Conservation (phyloP, 495 filamentous ascomycete genomes). For the Aspergillus mulundensis region DNA sequence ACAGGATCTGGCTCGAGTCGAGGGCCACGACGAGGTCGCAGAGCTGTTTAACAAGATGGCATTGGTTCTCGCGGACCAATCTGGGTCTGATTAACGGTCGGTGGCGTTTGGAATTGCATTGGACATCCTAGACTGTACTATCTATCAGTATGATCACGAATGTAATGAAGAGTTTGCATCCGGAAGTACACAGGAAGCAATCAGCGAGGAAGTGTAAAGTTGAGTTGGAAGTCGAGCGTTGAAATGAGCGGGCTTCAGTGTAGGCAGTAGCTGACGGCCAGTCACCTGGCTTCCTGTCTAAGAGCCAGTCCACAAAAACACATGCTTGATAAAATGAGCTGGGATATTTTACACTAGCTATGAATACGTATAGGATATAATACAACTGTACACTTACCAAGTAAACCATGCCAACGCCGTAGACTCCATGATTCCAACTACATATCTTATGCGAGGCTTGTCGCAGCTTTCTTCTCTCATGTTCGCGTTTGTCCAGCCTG, state of each 20-base stretch:
- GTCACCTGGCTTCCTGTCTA: neutral
- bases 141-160: neutral
- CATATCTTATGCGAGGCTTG: neutral
- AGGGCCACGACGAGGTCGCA: conserved; percentile 11
- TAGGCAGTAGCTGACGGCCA: too few relatives aligned
- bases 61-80: conserved; percentile 12
- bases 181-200: neutral
- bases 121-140: neutral
- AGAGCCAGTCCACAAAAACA: neutral
- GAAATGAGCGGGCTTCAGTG: neutral
- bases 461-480: neutral
- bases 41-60: conserved; percentile 18
- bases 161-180: conserved; percentile 1
- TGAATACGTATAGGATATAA: neutral
- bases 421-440: neutral
- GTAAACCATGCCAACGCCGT: neutral
- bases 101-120: neutral
- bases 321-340: neutral
- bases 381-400: neutral
- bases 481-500: neutral
- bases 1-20: conserved; percentile 13
- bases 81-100: neutral
- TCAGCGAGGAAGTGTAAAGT: neutral
- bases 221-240: neutral
- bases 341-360: neutral